Conservation (phyloP, 345 rosid species). For the Corchorus capsularis region DNA sequence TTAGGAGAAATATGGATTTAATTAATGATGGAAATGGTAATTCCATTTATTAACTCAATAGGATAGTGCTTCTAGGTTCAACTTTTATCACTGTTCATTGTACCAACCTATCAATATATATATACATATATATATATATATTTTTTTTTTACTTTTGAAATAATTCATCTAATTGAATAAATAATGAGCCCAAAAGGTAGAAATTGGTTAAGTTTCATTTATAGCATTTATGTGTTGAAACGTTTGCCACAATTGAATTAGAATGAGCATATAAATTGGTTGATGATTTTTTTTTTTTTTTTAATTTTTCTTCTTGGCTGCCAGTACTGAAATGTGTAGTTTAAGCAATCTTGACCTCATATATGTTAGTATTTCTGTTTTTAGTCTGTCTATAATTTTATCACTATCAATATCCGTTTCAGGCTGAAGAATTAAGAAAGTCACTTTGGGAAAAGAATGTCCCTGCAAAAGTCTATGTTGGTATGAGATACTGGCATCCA, state of each 20-base stretch:
- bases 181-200: background rate
- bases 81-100: background rate
- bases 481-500: conserved; percentile 99
- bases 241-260: background rate
- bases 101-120: background rate
- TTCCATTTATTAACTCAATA: background rate
- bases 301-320: too few species aligned
- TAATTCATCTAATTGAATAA: background rate
- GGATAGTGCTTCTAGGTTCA: background rate
- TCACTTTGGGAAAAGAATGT: conserved; percentile 81
- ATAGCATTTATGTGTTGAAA: background rate
- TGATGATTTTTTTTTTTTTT: conserved; percentile 15
- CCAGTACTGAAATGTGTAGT: background rate
- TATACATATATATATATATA: background rate
- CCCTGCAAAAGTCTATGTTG: conserved; percentile 93
- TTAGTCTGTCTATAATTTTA: conserved; percentile 5
- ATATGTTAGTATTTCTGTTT: conserved; percentile 15
- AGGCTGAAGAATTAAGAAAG: conserved; percentile 93
- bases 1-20: background rate
- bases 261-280: background rate
- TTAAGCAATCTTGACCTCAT: background rate
- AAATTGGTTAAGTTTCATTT: background rate
- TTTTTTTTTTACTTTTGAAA: background rate
- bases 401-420: conserved; percentile 20
- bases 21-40: background rate